Conservation (phyloP, 495 filamentous ascomycete species). For the Chaetomium tenue region DNA sequence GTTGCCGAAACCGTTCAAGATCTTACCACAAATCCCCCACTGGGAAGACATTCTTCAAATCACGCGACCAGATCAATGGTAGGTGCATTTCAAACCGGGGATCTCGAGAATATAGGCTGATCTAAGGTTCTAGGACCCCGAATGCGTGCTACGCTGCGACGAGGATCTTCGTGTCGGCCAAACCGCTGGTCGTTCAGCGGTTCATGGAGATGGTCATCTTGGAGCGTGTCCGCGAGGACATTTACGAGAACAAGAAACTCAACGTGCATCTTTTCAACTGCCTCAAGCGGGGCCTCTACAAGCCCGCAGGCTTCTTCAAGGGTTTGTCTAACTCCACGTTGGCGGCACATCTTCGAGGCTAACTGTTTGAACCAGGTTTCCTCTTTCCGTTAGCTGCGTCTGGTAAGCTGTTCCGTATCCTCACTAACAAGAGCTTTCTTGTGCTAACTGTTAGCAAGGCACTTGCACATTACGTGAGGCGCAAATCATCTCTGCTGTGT, state of each 20-base stretch:
- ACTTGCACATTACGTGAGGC: conserved; percentile 89
- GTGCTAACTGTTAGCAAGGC: conserved; percentile 30
- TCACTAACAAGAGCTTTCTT: not conserved
- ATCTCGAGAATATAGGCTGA: conserved; percentile 2
- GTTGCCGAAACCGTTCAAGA: conserved; percentile 95
- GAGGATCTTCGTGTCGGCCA: conserved; percentile 80
- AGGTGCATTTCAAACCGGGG: not conserved
- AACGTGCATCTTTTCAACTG: conserved; percentile 94
- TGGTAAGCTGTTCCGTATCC: conserved; percentile 34
- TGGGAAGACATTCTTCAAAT: conserved; percentile 70
- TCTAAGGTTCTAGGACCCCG: conserved; percentile 59
- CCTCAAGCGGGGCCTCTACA: conserved; percentile 90
- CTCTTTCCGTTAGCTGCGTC: conserved; percentile 81
- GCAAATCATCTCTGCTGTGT: conserved; percentile 79
- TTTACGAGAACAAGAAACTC: conserved; percentile 75
- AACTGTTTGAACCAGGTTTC: conserved; percentile 43
- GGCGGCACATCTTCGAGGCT: not conserved
- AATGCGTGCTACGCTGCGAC: conserved; percentile 77
- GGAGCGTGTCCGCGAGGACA: conserved; percentile 81
- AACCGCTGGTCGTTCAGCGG: conserved; percentile 68
- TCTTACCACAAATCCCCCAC: conserved; percentile 84
- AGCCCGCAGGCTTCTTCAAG: conserved; percentile 95
- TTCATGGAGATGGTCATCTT: conserved; percentile 82
- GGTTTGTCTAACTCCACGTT: conserved; percentile 43
- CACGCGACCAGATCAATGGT: conserved; percentile 34